These are phyloP conservation scores for Phytophthora cactorum DNA, from an alignment of 352 stramenopile species.

Conservation along the genomic window DNA sequence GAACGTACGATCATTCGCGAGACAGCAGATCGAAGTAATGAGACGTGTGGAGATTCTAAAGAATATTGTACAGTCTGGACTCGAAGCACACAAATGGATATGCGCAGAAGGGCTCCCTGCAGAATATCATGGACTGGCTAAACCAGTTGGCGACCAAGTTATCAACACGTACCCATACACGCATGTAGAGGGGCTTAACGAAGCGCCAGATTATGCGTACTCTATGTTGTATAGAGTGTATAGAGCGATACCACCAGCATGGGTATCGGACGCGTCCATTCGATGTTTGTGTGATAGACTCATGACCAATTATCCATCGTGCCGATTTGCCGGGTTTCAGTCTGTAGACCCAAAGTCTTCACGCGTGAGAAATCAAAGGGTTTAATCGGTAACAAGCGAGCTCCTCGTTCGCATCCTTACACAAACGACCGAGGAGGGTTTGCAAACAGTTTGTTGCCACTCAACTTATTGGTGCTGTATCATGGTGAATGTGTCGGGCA, in stretches of 20 bases:
- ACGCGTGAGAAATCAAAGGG: too few relatives aligned
- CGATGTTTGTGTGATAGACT: too few relatives aligned
- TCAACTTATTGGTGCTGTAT: slow-evolving; percentile 29
- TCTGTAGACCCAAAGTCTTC: too few relatives aligned
- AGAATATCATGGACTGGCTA: too few relatives aligned
- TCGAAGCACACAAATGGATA: not conserved
- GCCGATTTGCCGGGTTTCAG: too few relatives aligned
- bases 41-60: not conserved
- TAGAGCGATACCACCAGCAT: too few relatives aligned
- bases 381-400: too few relatives aligned
- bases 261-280: too few relatives aligned
- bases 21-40: not conserved
- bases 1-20: not conserved
- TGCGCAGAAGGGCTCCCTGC: not conserved
- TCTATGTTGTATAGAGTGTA: not conserved
- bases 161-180: not conserved
- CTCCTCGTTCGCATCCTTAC: not conserved
- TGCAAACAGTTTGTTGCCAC: slow-evolving; percentile 1
- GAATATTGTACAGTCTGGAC: not conserved
- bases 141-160: not conserved
- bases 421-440: not conserved
- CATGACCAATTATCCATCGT: too few relatives aligned
- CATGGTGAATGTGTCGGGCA: not conserved
- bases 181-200: not conserved
- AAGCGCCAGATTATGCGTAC: not conserved